A percentile compares a stretch with the other conserved stretches of the same genome.
Evolutionary conservation across 257 asterid genomes (phyloP).

Genomic region (Petunia axillaris): DNA sequence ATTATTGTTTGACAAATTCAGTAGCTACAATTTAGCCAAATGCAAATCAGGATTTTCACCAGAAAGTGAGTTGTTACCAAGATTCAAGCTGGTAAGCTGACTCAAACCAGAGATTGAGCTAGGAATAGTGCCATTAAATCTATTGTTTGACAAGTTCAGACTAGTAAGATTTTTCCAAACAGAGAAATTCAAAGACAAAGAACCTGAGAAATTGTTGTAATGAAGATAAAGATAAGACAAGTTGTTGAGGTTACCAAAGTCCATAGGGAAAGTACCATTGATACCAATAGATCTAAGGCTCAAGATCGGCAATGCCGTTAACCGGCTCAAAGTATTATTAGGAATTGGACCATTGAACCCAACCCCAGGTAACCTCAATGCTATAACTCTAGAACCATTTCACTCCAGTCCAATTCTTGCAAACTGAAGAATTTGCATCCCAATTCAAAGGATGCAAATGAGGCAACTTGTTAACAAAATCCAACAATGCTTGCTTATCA

Average conservation of each 20-base stretch:
- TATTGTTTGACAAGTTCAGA: slow-evolving; percentile 64
- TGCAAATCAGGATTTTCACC: slow-evolving; percentile 67
- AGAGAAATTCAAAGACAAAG: slow-evolving; percentile 72
- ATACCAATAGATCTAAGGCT: slow-evolving; percentile 91
- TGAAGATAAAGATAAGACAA: slow-evolving; percentile 75
- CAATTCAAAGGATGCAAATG: slow-evolving; percentile 63
- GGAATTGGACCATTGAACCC: slow-evolving; percentile 83
- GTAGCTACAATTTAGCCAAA: slow-evolving; percentile 55
- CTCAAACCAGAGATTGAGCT: slow-evolving; percentile 54
- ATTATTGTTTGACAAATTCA: slow-evolving; percentile 16
- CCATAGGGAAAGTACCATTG: slow-evolving; percentile 67
- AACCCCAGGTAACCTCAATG: slow-evolving; percentile 69
- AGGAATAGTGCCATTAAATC: slow-evolving; percentile 67
- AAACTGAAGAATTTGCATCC: slow-evolving; percentile 44
- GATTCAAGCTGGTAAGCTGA: slow-evolving; percentile 60
- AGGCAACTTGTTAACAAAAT: slow-evolving; percentile 51
- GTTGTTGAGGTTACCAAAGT: slow-evolving; percentile 66
- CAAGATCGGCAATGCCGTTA: slow-evolving; percentile 79
- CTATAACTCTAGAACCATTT: slow-evolving; percentile 65
- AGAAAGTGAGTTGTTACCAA: slow-evolving; percentile 66
- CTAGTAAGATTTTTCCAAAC: slow-evolving; percentile 62
- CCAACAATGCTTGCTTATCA: slow-evolving; percentile 75
- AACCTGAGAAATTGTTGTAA: slow-evolving; percentile 75
- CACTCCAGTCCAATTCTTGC: slow-evolving; percentile 19
- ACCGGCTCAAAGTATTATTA: slow-evolving; percentile 53